These are phyloP conservation scores for Amanita inopinata DNA, from an alignment of 768 basidiomycete genomes.

Conservation along the genomic window DNA sequence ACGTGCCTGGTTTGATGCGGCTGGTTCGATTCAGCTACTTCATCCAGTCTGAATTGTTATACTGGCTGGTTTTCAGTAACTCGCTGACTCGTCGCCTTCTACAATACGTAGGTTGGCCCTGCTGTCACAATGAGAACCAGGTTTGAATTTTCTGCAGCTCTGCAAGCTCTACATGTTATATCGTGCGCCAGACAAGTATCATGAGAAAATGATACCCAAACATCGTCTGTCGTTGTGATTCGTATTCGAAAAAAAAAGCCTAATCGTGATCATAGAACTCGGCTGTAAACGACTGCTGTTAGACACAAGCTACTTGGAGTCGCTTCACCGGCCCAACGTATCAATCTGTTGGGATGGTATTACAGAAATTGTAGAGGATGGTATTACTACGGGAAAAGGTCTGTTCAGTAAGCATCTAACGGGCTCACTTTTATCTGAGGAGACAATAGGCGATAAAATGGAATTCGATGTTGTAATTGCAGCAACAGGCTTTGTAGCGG, in stretches of 20 bases:
- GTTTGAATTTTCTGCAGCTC: constrained; percentile 8
- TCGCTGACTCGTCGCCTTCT: background rate
- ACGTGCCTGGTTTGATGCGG: background rate
- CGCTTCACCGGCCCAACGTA: constrained; percentile 34
- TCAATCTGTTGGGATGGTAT: constrained; percentile 27
- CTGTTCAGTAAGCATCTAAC: background rate
- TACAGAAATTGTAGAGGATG: constrained; percentile 24
- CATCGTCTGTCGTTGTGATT: constrained; percentile 24
- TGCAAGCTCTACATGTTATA: constrained; percentile 23
- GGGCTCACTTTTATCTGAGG: background rate
- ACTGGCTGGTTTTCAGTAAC: constrained; percentile 7
- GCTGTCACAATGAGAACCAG: too few relatives aligned
- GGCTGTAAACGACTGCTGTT: constrained; percentile 42
- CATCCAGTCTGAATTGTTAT: constrained; percentile 2
- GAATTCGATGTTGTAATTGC: constrained; percentile 24
- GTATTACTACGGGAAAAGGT: constrained; percentile 27
- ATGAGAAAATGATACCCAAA: constrained; percentile 32
- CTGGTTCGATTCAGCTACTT: background rate
- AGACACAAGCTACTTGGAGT: constrained; percentile 34
- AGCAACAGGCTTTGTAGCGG: constrained; percentile 23
- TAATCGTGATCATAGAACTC: constrained; percentile 18
- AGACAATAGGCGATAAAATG: constrained; percentile 17
- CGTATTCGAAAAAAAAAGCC: background rate
- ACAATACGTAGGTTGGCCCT: background rate
- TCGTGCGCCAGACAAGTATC: constrained; percentile 32